Evolutionary conservation across 495 filamentous ascomycete genomes (phyloP), one percentile per base, ranked within the genome.

Genomic region (Podospora bellae-mahoneyi): DNA sequence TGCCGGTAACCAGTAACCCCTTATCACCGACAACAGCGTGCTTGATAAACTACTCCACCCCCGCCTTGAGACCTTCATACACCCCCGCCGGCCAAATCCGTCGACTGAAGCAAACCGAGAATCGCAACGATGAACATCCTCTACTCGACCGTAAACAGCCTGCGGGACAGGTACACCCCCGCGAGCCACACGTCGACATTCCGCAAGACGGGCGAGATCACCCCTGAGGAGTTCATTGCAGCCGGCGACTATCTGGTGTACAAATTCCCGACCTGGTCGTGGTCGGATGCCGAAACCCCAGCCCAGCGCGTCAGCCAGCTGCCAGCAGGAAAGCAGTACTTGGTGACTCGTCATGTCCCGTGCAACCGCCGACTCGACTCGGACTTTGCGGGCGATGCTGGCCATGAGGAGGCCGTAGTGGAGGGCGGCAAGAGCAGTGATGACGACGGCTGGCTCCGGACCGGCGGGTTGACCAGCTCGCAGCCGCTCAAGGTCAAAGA

Each of bases 201-300:
- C 83, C 92, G 93, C 69, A 83, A 84, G 68, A 96, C 93, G 2
- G 95, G 95, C 71, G 90, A 98, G 79, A 92, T 99, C 80, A 98
- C 96, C 0, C 94, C 94, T 56, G 96, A 97, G 76, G 95, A 99
- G 84, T 99, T 99, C 77, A 84, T 97, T 18, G 89, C 90, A 4
- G 96, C 95, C 3, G 95, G 96, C 71, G 95, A 99, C 81, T 99
- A 97, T 79, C 90, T 99, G 54, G 93, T 97, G 75, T 97, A 94
- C 88, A 98, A 97, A 82, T 99, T 99, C 79, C 95, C 95, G 5
- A 95, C 94, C 59, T 99, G 95, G 95, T 90, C 92, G n/a, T 99
- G 95, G 95, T 87, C 88, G 66, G 92, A 94, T 72, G 94, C 94
- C 60, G 92, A 93, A 10, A 85, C 86, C 20, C 85, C 89, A 2